Percentiles rank a stretch among this genome's conserved stretches.
Conservation (phyloP, 2,329 filamentous ascomycete genomes). For the Fusarium oligoseptatum region DNA sequence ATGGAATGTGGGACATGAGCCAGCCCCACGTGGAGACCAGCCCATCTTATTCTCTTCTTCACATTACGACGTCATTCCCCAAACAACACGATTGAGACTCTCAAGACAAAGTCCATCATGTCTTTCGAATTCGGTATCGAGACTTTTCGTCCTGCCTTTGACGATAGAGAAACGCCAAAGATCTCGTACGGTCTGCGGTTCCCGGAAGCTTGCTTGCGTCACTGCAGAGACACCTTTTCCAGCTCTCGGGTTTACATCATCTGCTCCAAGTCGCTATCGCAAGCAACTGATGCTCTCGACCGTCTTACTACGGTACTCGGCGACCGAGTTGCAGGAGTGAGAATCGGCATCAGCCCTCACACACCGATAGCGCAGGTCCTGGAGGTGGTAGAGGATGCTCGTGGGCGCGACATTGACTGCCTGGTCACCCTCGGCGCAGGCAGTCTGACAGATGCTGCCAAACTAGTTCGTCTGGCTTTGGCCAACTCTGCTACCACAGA, state of each 20-base stretch:
- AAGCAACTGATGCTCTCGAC: slow-evolving; percentile 60
- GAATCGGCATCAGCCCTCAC: slow-evolving; percentile 66
- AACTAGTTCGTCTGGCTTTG: slow-evolving; percentile 63
- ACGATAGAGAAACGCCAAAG: slow-evolving; percentile 6
- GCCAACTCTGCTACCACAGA: slow-evolving; percentile 60
- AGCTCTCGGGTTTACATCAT: background rate
- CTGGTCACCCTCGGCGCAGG: slow-evolving; percentile 68
- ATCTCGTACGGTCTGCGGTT: slow-evolving; percentile 21
- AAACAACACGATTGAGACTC: background rate
- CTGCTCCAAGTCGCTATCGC: slow-evolving; percentile 60
- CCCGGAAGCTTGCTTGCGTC: slow-evolving; percentile 14
- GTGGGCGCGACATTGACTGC: slow-evolving; percentile 57
- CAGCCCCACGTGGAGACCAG: background rate
- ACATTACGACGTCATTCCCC: background rate
- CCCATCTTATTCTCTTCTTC: background rate
- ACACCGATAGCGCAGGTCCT: slow-evolving; percentile 67
- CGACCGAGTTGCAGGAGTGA: slow-evolving; percentile 57
- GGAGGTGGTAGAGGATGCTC: slow-evolving; percentile 58
- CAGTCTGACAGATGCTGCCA: slow-evolving; percentile 68
- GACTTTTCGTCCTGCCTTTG: background rate
- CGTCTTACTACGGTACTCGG: slow-evolving; percentile 57
- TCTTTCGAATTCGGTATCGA: slow-evolving; percentile 16
- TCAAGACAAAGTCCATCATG: background rate
- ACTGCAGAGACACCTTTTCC: background rate
- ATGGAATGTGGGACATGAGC: background rate